Evolutionary conservation across 306 rosid species (phyloP).

Genomic region (Inga leiocalycina): DNA sequence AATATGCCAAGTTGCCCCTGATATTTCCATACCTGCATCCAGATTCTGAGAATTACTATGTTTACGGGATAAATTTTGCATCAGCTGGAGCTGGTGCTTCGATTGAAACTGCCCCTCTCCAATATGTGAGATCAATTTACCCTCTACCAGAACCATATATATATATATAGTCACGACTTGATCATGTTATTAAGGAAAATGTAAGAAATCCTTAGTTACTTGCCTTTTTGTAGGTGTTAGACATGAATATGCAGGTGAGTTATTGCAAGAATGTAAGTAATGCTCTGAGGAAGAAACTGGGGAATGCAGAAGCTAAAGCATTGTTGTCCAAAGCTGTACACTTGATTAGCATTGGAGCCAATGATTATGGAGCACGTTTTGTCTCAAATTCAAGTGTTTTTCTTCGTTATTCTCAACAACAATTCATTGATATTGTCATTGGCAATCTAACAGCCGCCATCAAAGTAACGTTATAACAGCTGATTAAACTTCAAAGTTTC

Average conservation of each 20-base stretch:
- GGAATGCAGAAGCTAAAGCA: slow-evolving; percentile 30
- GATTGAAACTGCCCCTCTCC: slow-evolving; percentile 34
- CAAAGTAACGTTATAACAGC: slow-evolving; percentile 25
- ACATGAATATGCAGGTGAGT: slow-evolving; percentile 49
- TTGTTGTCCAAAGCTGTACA: slow-evolving; percentile 52
- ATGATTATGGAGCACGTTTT: slow-evolving; percentile 37
- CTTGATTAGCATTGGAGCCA: slow-evolving; percentile 50
- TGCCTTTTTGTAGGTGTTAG: slow-evolving; percentile 39
- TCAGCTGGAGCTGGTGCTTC: slow-evolving; percentile 70
- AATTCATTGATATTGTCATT: slow-evolving; percentile 40
- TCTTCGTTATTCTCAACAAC: slow-evolving; percentile 1
- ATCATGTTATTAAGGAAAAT: neutral
- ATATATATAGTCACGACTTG: neutral
- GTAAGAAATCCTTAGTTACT: neutral
- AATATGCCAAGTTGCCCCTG: slow-evolving; percentile 48
- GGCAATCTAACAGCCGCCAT: slow-evolving; percentile 51
- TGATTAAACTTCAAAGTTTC: neutral
- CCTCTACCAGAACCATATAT: neutral
- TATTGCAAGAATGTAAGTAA: slow-evolving; percentile 46
- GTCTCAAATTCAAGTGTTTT: neutral
- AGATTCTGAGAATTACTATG: slow-evolving; percentile 14
- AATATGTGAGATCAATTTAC: slow-evolving; percentile 31
- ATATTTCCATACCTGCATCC: slow-evolving; percentile 55
- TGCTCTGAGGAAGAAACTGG: slow-evolving; percentile 37
- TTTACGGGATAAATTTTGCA: slow-evolving; percentile 61